Conservation (phyloP, 2,329 filamentous ascomycete species). For the Pseudogymnoascus sp. region DNA sequence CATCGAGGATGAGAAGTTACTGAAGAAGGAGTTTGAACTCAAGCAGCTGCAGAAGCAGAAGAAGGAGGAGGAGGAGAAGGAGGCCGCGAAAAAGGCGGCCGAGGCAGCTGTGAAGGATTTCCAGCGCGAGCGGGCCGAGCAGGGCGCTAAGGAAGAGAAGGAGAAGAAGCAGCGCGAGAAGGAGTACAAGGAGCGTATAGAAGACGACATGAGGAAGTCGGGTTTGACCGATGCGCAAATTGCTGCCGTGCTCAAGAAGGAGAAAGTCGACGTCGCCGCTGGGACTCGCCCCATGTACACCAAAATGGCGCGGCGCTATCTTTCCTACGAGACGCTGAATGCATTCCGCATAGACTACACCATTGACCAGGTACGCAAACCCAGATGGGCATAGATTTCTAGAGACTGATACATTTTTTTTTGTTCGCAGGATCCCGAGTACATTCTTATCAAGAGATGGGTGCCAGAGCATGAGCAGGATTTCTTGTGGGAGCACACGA, state of each 20-base stretch:
- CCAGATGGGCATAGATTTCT: background rate
- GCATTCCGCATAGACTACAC: constrained; percentile 52
- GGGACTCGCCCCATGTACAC: constrained; percentile 50
- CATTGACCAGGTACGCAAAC: constrained; percentile 42
- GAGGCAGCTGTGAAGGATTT: constrained; percentile 49
- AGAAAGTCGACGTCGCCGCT: constrained; percentile 38
- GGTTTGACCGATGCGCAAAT: constrained; percentile 55
- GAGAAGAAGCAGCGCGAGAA: constrained; percentile 29
- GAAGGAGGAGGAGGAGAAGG: constrained; percentile 39
- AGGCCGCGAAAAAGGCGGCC: constrained; percentile 44
- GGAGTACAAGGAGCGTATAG: constrained; percentile 42
- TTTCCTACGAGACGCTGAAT: constrained; percentile 56
- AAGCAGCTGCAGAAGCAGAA: constrained; percentile 42
- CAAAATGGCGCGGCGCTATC: constrained; percentile 54
- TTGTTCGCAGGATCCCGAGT: constrained; percentile 54
- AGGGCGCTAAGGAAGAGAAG: constrained; percentile 31
- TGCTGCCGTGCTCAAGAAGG: constrained; percentile 51
- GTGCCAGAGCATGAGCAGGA: constrained; percentile 67
- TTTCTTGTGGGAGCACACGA: constrained; percentile 65
- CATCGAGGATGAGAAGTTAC: constrained; percentile 43
- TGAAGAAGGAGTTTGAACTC: constrained; percentile 47
- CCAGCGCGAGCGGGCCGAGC: constrained; percentile 29
- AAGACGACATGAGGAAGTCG: constrained; percentile 51
- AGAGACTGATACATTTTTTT: constrained; percentile 15
- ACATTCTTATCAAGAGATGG: constrained; percentile 66